phyloP scores from a whole-genome alignment of 1,284 basidiomycete species.

The Coniophora puteana region DNA sequence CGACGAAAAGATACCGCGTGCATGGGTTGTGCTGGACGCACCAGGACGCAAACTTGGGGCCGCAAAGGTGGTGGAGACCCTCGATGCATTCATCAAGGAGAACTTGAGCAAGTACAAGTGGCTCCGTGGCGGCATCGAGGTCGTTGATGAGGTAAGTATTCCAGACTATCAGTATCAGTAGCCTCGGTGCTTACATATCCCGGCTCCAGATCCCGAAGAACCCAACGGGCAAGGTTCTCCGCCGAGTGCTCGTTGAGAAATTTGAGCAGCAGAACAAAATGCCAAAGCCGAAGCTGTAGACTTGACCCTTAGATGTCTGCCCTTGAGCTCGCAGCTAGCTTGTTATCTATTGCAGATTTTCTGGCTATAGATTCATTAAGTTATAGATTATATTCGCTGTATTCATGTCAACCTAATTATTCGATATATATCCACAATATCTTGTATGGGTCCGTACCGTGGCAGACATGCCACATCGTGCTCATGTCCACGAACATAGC shows the following conservation, averaged over 20 bases:
- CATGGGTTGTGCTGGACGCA: constrained; percentile 66
- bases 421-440: too few relatives aligned
- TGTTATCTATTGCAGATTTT: too few relatives aligned
- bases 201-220: constrained; percentile 60
- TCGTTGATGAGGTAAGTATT: constrained; percentile 52
- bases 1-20: constrained; percentile 67
- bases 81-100: constrained; percentile 58
- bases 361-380: too few relatives aligned
- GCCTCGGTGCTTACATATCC: neutral
- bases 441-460: too few relatives aligned
- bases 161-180: neutral
- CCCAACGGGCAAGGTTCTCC: constrained; percentile 64
- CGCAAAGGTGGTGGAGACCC: constrained; percentile 35
- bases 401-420: too few relatives aligned
- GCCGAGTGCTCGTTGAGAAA: constrained; percentile 52
- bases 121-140: constrained; percentile 62
- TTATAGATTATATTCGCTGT: too few relatives aligned
- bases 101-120: constrained; percentile 69
- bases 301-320: too few relatives aligned
- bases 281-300: constrained; percentile 16
- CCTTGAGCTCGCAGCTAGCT: too few relatives aligned
- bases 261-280: constrained; percentile 36
- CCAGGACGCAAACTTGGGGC: constrained; percentile 46
- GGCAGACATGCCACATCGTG: too few relatives aligned
- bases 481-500: too few relatives aligned